These are phyloP conservation scores for Hypoxylon sp. DNA, from an alignment of 2,329 filamentous ascomycete species.

Conservation along the genomic window DNA sequence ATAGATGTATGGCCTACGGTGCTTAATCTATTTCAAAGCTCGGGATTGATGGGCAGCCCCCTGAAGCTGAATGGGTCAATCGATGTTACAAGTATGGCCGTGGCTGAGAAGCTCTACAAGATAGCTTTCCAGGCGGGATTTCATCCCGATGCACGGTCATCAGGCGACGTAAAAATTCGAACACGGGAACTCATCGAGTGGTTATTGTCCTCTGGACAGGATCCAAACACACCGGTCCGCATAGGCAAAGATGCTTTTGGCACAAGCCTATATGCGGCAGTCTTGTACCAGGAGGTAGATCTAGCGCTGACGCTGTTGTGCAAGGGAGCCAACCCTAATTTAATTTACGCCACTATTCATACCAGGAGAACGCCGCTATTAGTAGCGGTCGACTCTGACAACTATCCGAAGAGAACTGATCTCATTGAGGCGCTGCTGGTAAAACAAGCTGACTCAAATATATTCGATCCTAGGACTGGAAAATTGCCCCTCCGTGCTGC, in stretches of 20 bases:
- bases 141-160: neutral
- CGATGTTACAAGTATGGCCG: neutral
- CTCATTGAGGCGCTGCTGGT: neutral
- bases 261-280: neutral
- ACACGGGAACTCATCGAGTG: neutral
- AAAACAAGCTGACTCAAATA: neutral
- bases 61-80: neutral
- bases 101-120: neutral
- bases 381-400: neutral
- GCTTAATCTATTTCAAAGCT: neutral
- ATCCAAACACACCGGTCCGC: neutral
- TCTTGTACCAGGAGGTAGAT: neutral
- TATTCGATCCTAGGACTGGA: neutral
- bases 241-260: neutral
- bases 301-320: neutral
- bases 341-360: neutral
- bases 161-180: neutral
- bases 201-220: neutral
- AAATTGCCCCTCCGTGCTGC: neutral
- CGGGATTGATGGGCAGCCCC: neutral
- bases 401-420: neutral
- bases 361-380: neutral
- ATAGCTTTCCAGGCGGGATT: neutral
- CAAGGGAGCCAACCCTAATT: neutral
- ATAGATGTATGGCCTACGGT: neutral